Conservation (phyloP, 83 land plant genomes). For the Larix sibirica region DNA sequence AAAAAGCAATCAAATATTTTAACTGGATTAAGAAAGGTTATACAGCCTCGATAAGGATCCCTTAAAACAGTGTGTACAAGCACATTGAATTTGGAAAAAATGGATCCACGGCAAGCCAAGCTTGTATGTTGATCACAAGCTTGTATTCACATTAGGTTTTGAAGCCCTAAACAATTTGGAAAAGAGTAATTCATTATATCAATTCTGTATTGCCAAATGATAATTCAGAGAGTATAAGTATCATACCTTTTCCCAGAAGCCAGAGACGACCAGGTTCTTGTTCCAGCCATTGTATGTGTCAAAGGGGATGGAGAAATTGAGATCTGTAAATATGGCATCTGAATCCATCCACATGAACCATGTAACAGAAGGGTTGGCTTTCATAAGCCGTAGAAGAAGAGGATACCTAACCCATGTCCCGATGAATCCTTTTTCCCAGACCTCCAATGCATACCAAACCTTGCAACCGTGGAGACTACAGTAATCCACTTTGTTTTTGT, state of each 20-base stretch:
- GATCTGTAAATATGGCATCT: conserved; percentile 34
- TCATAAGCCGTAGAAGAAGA: conserved; percentile 21
- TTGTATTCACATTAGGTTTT: background rate
- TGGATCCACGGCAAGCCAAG: too few relatives aligned
- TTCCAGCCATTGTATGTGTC: conserved; percentile 19
- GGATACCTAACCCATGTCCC: conserved; percentile 37
- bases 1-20: too few relatives aligned
- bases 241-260: conserved; percentile 27
- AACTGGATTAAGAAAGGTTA: too few relatives aligned
- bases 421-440: conserved; percentile 26
- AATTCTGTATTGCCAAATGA: background rate
- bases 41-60: too few relatives aligned
- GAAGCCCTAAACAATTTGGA: too few relatives aligned
- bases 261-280: conserved; percentile 28
- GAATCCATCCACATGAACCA: conserved; percentile 51
- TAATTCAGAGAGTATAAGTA: background rate
- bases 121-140: too few relatives aligned
- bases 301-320: conserved; percentile 25
- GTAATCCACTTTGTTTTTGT: conserved; percentile 40
- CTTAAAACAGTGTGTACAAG: too few relatives aligned
- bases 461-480: conserved; percentile 33
- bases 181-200: background rate
- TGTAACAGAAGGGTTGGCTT: conserved; percentile 12
- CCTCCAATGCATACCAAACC: conserved; percentile 34
- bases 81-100: too few relatives aligned